phyloP scores from a whole-genome alignment of 805 yeast species.

The Blastobotrys chiropterorum region DNA sequence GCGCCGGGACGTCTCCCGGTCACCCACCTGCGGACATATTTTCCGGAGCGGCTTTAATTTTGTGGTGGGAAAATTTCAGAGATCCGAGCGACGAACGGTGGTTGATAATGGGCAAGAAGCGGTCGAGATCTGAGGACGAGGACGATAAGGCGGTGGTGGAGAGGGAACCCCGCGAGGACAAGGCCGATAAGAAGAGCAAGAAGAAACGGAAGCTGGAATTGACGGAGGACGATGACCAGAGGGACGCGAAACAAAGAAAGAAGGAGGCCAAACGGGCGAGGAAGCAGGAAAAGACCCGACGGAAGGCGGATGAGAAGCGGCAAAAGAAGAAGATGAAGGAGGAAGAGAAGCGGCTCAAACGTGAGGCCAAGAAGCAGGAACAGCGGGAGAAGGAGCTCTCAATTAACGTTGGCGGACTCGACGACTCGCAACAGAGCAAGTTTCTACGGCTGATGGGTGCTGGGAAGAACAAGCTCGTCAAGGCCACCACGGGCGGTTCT shows the following conservation, averaged over 20 bases:
- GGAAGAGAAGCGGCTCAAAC: constrained; percentile 9
- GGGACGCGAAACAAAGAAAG: constrained; percentile 1
- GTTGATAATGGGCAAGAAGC: neutral
- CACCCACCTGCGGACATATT: neutral
- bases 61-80: neutral
- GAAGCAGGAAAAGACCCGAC: constrained; percentile 11
- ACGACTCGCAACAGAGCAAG: constrained; percentile 18
- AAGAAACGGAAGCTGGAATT: constrained; percentile 6
- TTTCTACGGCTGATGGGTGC: constrained; percentile 24
- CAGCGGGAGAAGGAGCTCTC: constrained; percentile 5
- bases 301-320: constrained; percentile 6
- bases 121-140: neutral
- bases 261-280: constrained; percentile 3
- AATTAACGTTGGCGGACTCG: constrained; percentile 17
- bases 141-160: neutral
- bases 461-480: constrained; percentile 8
- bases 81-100: neutral
- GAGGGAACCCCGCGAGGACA: constrained; percentile 1
- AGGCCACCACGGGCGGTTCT: constrained; percentile 8
- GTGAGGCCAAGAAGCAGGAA: constrained; percentile 6
- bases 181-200: constrained; percentile 2
- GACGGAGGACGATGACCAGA: neutral
- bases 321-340: constrained; percentile 7
- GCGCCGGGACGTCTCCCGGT: neutral
- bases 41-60: neutral